Base-by-base conservation (phyloP, 306 rosid species). In the Crotalaria pallida region DNA sequence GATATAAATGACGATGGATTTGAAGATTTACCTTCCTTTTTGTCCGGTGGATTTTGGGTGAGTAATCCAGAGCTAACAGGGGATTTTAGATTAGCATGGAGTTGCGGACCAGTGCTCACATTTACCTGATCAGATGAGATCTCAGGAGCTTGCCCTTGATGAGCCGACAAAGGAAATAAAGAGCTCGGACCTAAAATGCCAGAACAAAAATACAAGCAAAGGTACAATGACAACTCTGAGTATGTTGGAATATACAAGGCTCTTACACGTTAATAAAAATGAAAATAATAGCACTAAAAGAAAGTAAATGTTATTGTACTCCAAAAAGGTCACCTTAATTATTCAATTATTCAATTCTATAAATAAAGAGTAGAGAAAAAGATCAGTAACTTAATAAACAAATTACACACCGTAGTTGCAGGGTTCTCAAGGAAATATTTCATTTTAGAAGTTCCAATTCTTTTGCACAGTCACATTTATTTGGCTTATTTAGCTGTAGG, bases 131-230 rank as follows among this genome's bases (percentile, higher is more conserved):
- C 61, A 48, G 82, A 44, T 57, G 70, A 51, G 12, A 65, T 19
- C 34, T 71, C 24, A 0, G 72, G 60, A 66, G 76, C 51, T 57
- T 52, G 73, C 52, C 65, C 81, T 63, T 26, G 51, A 21, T 5
- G 50, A 71, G 76, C 58, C 48, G 83, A 58, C 51, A 72, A 12
- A 5, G 26, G 67, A 59, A 56, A n/a, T 61, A 60, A 73, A 57
- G 81, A 79, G 16, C 31, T 66, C 69, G 71, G 76, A 67, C 58
- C 73, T 60, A 69, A 71, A 76, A 79, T 84, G n/a, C 90, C 94
- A 86, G 73, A 56, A 76, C n/a, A 48, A 18, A 24, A 62, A 47
- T 29, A 48, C 23, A 63, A 34, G 55, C 36, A 58, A 53, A 24
- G 64, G 58, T 68, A 68, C 12, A 65, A 27, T 31, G 9, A 31